These are phyloP conservation scores for Chlamydomonas urium DNA, from an alignment of 139 green algal species.

Conservation along the genomic window DNA sequence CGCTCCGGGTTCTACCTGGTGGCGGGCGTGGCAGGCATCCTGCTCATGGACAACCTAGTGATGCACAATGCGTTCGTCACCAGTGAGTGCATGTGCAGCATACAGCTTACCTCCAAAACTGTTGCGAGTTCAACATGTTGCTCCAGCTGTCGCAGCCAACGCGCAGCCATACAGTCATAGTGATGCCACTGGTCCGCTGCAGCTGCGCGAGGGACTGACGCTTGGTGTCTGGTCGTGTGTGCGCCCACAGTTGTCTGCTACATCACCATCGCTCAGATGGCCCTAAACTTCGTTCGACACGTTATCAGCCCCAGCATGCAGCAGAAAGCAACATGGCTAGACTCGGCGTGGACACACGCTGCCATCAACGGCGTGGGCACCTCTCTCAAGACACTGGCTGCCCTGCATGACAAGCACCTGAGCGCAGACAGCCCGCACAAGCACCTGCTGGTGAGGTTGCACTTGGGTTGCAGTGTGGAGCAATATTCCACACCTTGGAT, in stretches of 20 bases:
- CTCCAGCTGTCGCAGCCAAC: background rate
- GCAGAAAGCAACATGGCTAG: conserved; percentile 11
- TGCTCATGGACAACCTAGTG: background rate
- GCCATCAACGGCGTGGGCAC: background rate
- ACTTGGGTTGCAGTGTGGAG: too few relatives aligned
- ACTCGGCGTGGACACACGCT: conserved; percentile 7
- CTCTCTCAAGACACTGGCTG: conserved; percentile 1
- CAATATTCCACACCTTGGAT: too few relatives aligned
- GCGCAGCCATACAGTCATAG: background rate
- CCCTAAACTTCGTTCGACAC: conserved; percentile 13
- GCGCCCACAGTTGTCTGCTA: background rate
- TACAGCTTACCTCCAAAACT: background rate
- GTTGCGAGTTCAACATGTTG: background rate
- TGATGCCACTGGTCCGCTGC: background rate
- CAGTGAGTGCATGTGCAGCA: conserved; percentile 1
- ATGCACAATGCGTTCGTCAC: conserved; percentile 8
- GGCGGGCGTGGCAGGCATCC: background rate
- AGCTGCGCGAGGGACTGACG: background rate
- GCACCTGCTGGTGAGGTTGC: conserved; percentile 4
- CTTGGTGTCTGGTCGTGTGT: background rate
- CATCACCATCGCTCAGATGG: conserved; percentile 8
- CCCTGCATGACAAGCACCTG: conserved; percentile 10
- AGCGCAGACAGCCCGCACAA: conserved; percentile 6
- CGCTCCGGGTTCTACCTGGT: conserved; percentile 15
- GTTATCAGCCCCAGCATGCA: conserved; percentile 5